Base-by-base conservation (phyloP, 345 rosid genomes). In the Ailanthus altissimus region DNA sequence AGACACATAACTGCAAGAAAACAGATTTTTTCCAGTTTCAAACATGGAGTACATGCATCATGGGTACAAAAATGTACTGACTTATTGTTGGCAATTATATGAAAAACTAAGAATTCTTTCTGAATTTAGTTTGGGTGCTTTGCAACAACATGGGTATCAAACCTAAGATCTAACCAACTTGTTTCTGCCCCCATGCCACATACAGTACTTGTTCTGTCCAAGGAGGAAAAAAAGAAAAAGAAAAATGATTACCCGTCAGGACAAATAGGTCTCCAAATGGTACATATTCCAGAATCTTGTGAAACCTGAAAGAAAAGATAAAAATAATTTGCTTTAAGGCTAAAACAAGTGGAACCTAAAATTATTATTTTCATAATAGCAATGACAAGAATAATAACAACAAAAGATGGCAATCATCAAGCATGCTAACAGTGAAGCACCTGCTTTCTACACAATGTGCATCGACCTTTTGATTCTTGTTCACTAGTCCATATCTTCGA, bases 231-330 rank as follows among this genome's bases (percentile, higher is more conserved):
- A 1, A 14, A 28, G 18, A 60, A 1, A 14, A 16, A 47, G 14
- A 63, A 61, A 5, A 57, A 47, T 6, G 78, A 64, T 88, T 96
- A 96, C 99, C 97, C 97, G 1, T 84, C 89, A 13, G 94, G 93
- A 89, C 97, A 96, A 82, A 78, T 84, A 47, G 98, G 98, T 83
- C 97, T 89, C 98, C 99, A 96, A 71, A 93, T 92, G 90, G 88
- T 89, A 83, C 93, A 93, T 16, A 88, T 80, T 74, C 84, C 90
- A 68, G 79, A 81, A 78, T 86, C 93, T 68, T 88, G 94, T 11
- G 83, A 59, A 76, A 78, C 94, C 99, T 96, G 36, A 49, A 49
- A 49, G 26, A 18, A 0, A 26, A 8, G 15, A 47, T 79, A 79
- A 81, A 85, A 56, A 43, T 23, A 45, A 16, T 80, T 75, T 40